Percentiles rank a stretch among this genome's conserved stretches.
Conservation (phyloP, 352 stramenopile genomes). For the Phytophthora tentaculata region DNA sequence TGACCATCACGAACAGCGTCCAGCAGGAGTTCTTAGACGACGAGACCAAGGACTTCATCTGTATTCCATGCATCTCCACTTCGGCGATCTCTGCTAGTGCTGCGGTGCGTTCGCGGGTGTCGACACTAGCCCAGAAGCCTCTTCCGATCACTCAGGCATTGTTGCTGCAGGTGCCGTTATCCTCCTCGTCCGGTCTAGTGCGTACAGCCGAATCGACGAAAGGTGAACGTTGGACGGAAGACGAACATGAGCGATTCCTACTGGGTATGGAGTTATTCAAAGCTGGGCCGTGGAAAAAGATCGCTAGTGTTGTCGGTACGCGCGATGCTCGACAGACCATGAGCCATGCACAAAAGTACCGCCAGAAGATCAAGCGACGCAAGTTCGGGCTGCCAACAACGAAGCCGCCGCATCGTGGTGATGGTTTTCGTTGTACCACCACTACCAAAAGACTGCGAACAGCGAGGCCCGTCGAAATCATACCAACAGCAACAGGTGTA, state of each 20-base stretch:
- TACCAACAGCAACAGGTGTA: conserved; percentile 10
- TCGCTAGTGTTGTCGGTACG: conserved; percentile 52
- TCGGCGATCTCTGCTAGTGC: conserved; percentile 3
- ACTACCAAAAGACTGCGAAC: conserved; percentile 30
- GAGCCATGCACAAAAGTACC: conserved; percentile 68
- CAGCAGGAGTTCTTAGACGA: conserved; percentile 46
- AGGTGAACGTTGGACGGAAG: conserved; percentile 45
- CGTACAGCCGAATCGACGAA: conserved; percentile 29
- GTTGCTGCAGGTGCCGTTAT: conserved; percentile 2
- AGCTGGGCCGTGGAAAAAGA: conserved; percentile 51
- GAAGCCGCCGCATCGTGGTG: neutral
- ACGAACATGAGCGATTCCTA: conserved; percentile 61
- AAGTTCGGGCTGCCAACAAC: conserved; percentile 22
- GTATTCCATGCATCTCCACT: conserved; percentile 26
- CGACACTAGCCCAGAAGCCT: neutral
- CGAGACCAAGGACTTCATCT: conserved; percentile 43
- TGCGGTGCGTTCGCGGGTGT: conserved; percentile 1
- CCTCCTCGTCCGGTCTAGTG: too few relatives aligned
- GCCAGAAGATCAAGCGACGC: conserved; percentile 53
- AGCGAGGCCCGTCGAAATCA: neutral
- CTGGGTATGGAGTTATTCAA: conserved; percentile 55
- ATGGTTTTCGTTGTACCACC: conserved; percentile 1
- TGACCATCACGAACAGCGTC: conserved; percentile 49
- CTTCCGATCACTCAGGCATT: neutral
- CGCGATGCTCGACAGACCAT: conserved; percentile 58